Conservation (phyloP, 2,329 filamentous ascomycete genomes). For the Diplodia intermedia region DNA sequence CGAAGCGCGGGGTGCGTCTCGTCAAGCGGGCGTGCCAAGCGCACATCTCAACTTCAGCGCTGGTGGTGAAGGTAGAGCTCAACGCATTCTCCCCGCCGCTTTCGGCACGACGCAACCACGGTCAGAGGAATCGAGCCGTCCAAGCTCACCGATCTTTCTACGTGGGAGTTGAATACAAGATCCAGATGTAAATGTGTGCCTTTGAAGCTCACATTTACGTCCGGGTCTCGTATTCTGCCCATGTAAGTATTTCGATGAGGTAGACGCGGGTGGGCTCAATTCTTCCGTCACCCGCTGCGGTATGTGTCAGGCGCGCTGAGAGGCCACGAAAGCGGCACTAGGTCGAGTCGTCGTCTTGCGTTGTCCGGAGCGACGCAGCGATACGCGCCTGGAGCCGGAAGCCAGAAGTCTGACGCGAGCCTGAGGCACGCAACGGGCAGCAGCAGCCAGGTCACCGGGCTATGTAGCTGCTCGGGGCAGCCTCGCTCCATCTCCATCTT, state of each 20-base stretch:
- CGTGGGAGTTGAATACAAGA: too few species aligned
- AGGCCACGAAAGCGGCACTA: background rate
- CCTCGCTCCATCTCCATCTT: constrained; percentile 23
- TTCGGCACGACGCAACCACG: background rate
- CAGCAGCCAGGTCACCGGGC: background rate
- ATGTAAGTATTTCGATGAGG: too few species aligned
- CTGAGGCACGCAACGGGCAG: constrained; percentile 3
- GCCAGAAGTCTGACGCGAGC: background rate
- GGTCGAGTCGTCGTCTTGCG: background rate
- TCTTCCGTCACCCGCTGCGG: too few species aligned
- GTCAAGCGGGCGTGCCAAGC: background rate
- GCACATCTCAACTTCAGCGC: background rate
- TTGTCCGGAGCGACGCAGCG: background rate
- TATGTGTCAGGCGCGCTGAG: background rate
- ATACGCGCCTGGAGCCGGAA: too few species aligned
- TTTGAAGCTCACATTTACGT: too few species aligned
- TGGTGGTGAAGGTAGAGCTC: background rate
- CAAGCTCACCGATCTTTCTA: too few species aligned
- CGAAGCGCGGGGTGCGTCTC: constrained; percentile 13
- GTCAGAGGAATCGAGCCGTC: too few species aligned
- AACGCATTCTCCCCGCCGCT: background rate
- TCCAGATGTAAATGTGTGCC: too few species aligned
- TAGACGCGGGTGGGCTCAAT: too few species aligned
- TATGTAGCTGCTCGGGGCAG: constrained; percentile 7
- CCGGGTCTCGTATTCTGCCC: too few species aligned